phyloP scores from a whole-genome alignment of 1,139 yeast genomes.

The Magnusiomyces fungicola region DNA sequence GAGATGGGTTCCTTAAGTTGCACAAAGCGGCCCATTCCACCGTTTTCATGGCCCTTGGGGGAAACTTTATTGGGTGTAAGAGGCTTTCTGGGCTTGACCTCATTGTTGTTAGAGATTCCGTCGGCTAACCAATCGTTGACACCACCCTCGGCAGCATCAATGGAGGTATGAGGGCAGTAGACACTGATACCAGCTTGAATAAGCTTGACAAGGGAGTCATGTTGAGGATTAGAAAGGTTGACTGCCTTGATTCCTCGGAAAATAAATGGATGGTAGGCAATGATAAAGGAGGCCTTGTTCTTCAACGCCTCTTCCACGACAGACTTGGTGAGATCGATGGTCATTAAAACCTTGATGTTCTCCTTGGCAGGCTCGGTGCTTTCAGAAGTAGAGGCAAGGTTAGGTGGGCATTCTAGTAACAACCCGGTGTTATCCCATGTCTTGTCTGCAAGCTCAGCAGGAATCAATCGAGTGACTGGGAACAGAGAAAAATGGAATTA shows the following conservation, averaged over 20 bases:
- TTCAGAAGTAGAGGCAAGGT: constrained; percentile 15
- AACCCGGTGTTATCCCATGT: constrained; percentile 95
- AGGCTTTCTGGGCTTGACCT: constrained; percentile 18
- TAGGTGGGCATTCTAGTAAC: constrained; percentile 54
- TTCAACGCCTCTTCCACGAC: constrained; percentile 83
- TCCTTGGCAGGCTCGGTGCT: constrained; percentile 12
- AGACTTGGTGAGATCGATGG: constrained; percentile 75
- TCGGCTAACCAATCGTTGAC: constrained; percentile 87
- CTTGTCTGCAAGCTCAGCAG: constrained; percentile 67
- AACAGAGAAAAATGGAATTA: neutral
- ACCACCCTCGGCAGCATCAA: constrained; percentile 86
- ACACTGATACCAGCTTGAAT: constrained; percentile 76
- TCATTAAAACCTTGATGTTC: constrained; percentile 48
- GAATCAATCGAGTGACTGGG: constrained; percentile 64
- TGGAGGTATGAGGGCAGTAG: constrained; percentile 93
- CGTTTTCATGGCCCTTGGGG: constrained; percentile 39
- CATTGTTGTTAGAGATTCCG: constrained; percentile 41
- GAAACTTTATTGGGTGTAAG: constrained; percentile 9
- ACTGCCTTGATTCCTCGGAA: constrained; percentile 83
- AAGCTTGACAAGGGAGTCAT: constrained; percentile 60
- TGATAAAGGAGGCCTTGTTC: constrained; percentile 42
- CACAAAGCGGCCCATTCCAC: constrained; percentile 82
- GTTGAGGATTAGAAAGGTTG: constrained; percentile 67
- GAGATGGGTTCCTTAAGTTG: constrained; percentile 40
- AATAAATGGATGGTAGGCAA: constrained; percentile 92